phyloP scores from a whole-genome alignment of 2,329 filamentous ascomycete genomes.

The Cordyceps cicadae region DNA sequence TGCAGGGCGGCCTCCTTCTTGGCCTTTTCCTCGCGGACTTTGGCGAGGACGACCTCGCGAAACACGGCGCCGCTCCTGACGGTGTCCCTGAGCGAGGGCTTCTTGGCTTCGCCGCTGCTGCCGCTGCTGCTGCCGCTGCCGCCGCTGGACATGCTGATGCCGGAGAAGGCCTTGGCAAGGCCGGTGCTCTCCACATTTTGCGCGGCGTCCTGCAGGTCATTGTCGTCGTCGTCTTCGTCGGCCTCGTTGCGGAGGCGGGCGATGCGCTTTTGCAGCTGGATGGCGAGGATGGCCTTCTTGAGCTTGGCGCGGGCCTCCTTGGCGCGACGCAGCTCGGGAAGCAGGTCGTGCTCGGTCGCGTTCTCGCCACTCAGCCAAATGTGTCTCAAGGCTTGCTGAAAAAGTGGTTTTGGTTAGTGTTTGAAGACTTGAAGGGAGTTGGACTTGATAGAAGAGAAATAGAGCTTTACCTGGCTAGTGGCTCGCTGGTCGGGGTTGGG shows the following conservation, averaged over 20 bases:
- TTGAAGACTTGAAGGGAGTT: slow-evolving; percentile 4
- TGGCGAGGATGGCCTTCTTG: slow-evolving; percentile 86
- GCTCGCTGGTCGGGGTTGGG: slow-evolving; percentile 68
- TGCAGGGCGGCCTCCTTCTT: slow-evolving; percentile 69
- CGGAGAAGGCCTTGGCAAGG: slow-evolving; percentile 9
- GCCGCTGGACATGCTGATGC: slow-evolving; percentile 1
- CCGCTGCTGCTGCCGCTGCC: slow-evolving; percentile 13
- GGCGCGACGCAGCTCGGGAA: slow-evolving; percentile 83
- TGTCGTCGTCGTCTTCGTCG: slow-evolving; percentile 71
- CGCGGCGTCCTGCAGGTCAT: slow-evolving; percentile 57
- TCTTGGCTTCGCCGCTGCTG: slow-evolving; percentile 26
- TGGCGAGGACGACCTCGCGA: slow-evolving; percentile 87
- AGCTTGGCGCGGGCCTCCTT: slow-evolving; percentile 89
- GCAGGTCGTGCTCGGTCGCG: slow-evolving; percentile 90
- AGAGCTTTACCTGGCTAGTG: slow-evolving; percentile 52
- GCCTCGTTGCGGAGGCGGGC: slow-evolving; percentile 90
- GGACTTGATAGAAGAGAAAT: slow-evolving; percentile 13
- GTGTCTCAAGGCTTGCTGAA: slow-evolving; percentile 67
- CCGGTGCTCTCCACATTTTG: slow-evolving; percentile 14
- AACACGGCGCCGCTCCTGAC: slow-evolving; percentile 59
- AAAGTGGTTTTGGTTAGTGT: not conserved
- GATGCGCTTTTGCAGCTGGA: slow-evolving; percentile 94
- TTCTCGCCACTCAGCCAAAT: slow-evolving; percentile 86
- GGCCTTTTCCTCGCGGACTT: slow-evolving; percentile 60
- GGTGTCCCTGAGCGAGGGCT: slow-evolving; percentile 34